phyloP scores from a whole-genome alignment of 805 yeast genomes.

The Jamesozyma hellenica region DNA sequence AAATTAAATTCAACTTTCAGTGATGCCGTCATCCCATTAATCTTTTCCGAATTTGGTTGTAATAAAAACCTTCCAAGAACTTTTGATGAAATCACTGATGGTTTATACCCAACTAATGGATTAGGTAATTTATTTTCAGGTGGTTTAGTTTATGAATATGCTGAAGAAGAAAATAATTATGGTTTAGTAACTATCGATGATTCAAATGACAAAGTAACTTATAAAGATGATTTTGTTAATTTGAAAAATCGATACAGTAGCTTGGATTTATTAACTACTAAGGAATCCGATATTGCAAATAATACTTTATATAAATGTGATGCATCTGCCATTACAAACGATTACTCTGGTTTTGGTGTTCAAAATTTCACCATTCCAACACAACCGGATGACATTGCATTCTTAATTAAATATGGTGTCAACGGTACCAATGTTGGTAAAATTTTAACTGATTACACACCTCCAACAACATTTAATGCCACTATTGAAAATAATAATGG shows the following conservation, averaged over 20 bases:
- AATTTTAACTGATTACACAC: conserved; percentile 32
- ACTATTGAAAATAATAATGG: conserved; percentile 32
- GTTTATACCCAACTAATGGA: conserved; percentile 46
- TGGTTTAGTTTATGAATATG: conserved; percentile 87
- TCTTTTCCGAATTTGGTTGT: conserved; percentile 79
- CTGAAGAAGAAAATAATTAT: conserved; percentile 64
- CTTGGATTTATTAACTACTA: conserved; percentile 30
- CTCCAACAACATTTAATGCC: conserved; percentile 33
- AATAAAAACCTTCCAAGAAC: conserved; percentile 68
- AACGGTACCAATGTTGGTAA: conserved; percentile 37
- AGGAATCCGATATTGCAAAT: conserved; percentile 30
- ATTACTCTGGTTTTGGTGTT: conserved; percentile 36
- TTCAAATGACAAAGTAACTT: conserved; percentile 33
- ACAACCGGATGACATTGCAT: conserved; percentile 36
- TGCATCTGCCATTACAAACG: conserved; percentile 27
- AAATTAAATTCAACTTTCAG: conserved; percentile 45
- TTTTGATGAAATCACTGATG: conserved; percentile 67
- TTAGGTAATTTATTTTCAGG: conserved; percentile 66
- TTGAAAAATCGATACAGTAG: conserved; percentile 36
- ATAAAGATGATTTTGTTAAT: conserved; percentile 41
- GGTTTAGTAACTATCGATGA: conserved; percentile 56
- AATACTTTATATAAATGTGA: conserved; percentile 33
- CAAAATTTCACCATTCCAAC: conserved; percentile 38
- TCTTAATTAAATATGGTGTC: conserved; percentile 40
- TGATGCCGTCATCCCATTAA: conserved; percentile 54